Evolutionary conservation across 768 basidiomycete genomes (phyloP).

Genomic region (Suillus subalutaceus): DNA sequence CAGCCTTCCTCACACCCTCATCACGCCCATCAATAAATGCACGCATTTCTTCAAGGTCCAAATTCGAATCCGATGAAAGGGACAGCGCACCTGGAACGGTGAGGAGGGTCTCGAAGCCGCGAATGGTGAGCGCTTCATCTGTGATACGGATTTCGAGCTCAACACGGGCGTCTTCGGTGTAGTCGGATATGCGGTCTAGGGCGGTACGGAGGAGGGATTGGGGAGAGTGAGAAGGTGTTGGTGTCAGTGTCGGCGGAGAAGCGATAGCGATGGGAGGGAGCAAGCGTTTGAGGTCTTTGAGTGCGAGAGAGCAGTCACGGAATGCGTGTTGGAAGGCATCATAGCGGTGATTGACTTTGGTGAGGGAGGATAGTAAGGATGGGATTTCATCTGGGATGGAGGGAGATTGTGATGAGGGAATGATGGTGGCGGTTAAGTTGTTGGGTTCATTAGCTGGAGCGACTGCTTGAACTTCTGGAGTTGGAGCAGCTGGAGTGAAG

Average conservation of each 20-base stretch:
- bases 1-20: slow-evolving; percentile 46
- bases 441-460: background rate
- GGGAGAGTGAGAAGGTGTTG: slow-evolving; percentile 4
- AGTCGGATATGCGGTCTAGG: slow-evolving; percentile 68
- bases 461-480: no score
- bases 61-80: slow-evolving; percentile 8
- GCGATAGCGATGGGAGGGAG: slow-evolving; percentile 14
- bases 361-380: slow-evolving; percentile 51
- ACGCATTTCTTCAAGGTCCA: slow-evolving; percentile 43
- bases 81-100: slow-evolving; percentile 52
- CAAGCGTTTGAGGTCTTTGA: slow-evolving; percentile 55
- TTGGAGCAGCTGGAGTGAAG: background rate
- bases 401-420: background rate
- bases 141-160: slow-evolving; percentile 80
- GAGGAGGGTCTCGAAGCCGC: slow-evolving; percentile 72
- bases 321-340: slow-evolving; percentile 63
- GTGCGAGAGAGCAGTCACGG: slow-evolving; percentile 68
- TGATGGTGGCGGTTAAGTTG: background rate
- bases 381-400: slow-evolving; percentile 14
- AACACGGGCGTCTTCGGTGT: slow-evolving; percentile 77
- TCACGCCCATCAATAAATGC: slow-evolving; percentile 62
- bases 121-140: slow-evolving; percentile 67
- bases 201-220: slow-evolving; percentile 48
- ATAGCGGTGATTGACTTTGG: slow-evolving; percentile 53
- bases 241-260: background rate